A percentile compares a stretch with the other conserved stretches of the same genome.
Conservation (phyloP, 2,329 filamentous ascomycete species). For the Cladosporium sp. region DNA sequence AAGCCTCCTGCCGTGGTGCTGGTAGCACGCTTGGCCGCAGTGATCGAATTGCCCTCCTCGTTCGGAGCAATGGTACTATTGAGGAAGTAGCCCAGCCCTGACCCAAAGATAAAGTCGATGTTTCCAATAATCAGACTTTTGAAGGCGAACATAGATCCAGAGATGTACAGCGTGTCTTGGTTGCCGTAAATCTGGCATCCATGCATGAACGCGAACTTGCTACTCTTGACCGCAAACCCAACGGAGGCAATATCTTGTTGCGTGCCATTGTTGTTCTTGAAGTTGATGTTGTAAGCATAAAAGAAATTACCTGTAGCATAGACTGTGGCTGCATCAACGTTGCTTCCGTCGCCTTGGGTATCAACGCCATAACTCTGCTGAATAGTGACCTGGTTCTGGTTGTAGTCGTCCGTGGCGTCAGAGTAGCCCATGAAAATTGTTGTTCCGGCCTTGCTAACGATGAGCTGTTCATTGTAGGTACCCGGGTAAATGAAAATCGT, state of each 20-base stretch:
- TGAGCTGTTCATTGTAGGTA: conserved; percentile 35
- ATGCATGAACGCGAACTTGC: conserved; percentile 36
- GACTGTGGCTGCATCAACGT: conserved; percentile 36
- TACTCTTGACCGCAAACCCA: conserved; percentile 37
- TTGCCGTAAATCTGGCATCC: conserved; percentile 34
- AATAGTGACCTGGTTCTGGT: conserved; percentile 33
- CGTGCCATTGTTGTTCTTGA: conserved; percentile 34
- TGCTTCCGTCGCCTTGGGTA: conserved; percentile 32
- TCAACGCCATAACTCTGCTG: conserved; percentile 32
- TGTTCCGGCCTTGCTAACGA: conserved; percentile 33
- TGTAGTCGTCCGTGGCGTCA: conserved; percentile 31
- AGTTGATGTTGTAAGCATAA: conserved; percentile 36
- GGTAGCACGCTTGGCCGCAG: conserved; percentile 35
- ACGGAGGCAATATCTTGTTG: conserved; percentile 34
- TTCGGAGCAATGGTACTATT: conserved; percentile 34
- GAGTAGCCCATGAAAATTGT: conserved; percentile 38
- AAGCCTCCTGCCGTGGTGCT: conserved; percentile 34
- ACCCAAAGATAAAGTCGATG: conserved; percentile 41
- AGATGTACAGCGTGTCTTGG: conserved; percentile 35
- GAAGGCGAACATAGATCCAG: conserved; percentile 35
- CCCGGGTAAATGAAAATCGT: conserved; percentile 39
- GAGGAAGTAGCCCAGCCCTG: conserved; percentile 41
- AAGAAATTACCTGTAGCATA: conserved; percentile 38
- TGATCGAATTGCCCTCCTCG: conserved; percentile 32
- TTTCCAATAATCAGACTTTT: conserved; percentile 37